Base-by-base conservation (phyloP, 495 filamentous ascomycete species). In the Penicillium ucsense region DNA sequence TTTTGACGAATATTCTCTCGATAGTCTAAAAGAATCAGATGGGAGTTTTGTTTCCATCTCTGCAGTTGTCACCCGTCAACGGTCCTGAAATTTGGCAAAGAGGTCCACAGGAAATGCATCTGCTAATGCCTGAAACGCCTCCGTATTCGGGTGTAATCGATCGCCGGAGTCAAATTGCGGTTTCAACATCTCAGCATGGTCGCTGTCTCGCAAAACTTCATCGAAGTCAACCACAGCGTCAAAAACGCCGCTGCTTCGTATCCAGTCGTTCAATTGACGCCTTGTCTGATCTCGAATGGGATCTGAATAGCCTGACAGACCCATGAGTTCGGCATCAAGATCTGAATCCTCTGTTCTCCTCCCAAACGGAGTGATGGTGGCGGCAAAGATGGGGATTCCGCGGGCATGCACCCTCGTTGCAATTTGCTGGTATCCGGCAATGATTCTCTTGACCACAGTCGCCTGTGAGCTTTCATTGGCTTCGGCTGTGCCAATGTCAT, bases 361-460 rank as follows among this genome's bases (percentile, higher is more conserved):
- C 3, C 70, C 68, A 55, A 88, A 87, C 1, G 83, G 82, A 9
- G 84, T 85, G 42, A 89, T 83, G 2, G 85, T 87, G 0, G 77
- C 80, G 1, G 68, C 81, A 51, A 84, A 81, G 4, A 81, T 62
- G 0, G 72, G 67, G 27, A 85, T 70, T 0, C 77, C 80, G 1
- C 64, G 66, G 0, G 71, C 60, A 56, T 81, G 78, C n/a, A 81
- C 62, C 8, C 82, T 73, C 0, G 61, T 67, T 5, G 70, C 71
- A 28, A 86, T 81, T 41, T 80, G 76, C 48, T 68, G 60, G 55
- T 76, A 87, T 7, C 78, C 77, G 4, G 65, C 62, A 35, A 81
- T 74, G 3, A 88, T 55, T 11, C 63, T 55, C 38, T 72, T 67
- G 4, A 65, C 77, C 36, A 83, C 70, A 6, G 55, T 45, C n/a